Base-by-base conservation (phyloP, 345 rosid species). In the Luvunga scandens region DNA sequence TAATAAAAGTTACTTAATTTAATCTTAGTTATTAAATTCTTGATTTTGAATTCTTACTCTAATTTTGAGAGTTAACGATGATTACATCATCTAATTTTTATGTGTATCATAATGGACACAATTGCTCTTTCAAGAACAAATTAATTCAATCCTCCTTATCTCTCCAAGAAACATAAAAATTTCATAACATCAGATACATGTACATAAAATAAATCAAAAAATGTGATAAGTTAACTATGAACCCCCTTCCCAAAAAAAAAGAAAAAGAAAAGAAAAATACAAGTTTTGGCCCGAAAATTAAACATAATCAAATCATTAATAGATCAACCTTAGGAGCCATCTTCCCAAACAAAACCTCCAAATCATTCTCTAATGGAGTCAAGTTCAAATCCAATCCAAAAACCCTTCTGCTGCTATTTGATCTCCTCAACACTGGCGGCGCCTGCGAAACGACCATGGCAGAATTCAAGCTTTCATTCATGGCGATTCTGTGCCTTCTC, bases 341-440 rank as follows among this genome's bases (percentile, higher is more conserved):
- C 75, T 80, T 88, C 45, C 94, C 92, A 34, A 87, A 90, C 71
- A 90, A 65, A 71, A 55, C 30, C 57, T 86, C 87, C 72, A 92
- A 87, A 84, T 92, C 97, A 83, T 92, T 92, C 77, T 92, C 94
- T 78, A 92, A 86, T 2, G 97, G 97, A 64, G 94, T 90, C 50
- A 90, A 79, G 84, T 92, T 92, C 91, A 92, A 83, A 78, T 92
- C 96, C 89, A 91, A 77, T 69, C 84, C 75, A 70, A 86, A 79
- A 34, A 89, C 81, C 83, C 94, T 88, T 81, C 83, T 81, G 66
- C 92, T 86, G 66, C 93, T 87, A 81, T 80, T 78, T 14, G 88
- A 84, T 75, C 90, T 87, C 83, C 78, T 86, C 66, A 90, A 78
- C 78, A 87, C 87, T n/a, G 90, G 91, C 78, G 90, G 92, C 78